Evolutionary conservation across 2,329 filamentous ascomycete genomes (phyloP), one percentile per base, ranked within the genome.

Genomic region (Westerdykella ornata): DNA sequence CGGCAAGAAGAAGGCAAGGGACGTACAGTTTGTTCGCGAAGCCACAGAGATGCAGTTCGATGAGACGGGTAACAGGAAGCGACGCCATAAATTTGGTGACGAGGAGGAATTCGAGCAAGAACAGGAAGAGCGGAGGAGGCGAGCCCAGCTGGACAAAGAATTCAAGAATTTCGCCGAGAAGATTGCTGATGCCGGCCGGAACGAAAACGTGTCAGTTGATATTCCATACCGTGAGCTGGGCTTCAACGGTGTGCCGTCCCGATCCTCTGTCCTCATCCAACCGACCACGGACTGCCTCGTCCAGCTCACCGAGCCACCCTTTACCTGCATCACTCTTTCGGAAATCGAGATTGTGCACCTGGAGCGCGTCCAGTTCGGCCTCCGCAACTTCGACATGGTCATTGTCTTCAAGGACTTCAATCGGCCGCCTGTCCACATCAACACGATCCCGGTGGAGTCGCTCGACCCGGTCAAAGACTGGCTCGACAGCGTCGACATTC

Each of bases 61-160:
- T 59, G 92, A 98, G 71, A 98, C 92, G 36, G 94, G 92, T 53
- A 98, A 97, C 69, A 80, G 94, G 49, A 95, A 96, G 72, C 85
- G 92, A 52, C 96, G 96, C 70, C 94, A 97, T 68, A 83, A 92
- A 37, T 97, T 94, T 61, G 92, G 92, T 33, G 92, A 98, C 50
- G 94, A 98, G 65, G 92, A 98, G 61, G 92, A 98, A 65, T 98
- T 98, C 49, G 92, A 98, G 66, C 88, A 90, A 32, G 92, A 98
- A 65, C 92, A 98, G 66, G 92, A 98, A 66, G 92, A 98, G 68
- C 82, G 94, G 55, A 80, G 90, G 52, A 82, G 90, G 43, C 79
- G 92, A 53, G 85, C 86, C n/a, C 87, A 90, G 48, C 81, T 98
- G 38, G 92, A 98, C 68, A 85, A 90, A 43, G 81, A 95, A 53